Conservation (phyloP, 2,329 filamentous ascomycete species). For the Lomentospora prolificans region DNA sequence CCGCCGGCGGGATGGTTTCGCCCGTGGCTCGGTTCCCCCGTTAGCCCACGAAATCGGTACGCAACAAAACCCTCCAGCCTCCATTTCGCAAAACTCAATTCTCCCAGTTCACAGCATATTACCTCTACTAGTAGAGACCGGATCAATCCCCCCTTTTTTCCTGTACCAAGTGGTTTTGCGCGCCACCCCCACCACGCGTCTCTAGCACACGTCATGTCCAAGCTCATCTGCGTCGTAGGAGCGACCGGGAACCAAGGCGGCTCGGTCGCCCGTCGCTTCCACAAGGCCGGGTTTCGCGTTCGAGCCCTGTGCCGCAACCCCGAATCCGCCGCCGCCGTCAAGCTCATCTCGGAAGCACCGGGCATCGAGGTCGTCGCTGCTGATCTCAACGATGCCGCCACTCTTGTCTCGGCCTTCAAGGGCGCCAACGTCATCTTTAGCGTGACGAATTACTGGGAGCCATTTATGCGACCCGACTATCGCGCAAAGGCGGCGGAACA, state of each 20-base stretch:
- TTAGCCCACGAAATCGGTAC: background rate
- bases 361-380: slow-evolving; percentile 35
- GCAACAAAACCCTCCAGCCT: background rate
- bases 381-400: slow-evolving; percentile 30
- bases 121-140: background rate
- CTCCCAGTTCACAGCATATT: background rate
- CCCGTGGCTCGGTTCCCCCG: too few relatives aligned
- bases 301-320: slow-evolving; percentile 34
- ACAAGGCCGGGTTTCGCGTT: slow-evolving; percentile 18
- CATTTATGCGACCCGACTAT: slow-evolving; percentile 32
- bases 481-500: slow-evolving; percentile 25
- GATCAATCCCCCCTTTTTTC: background rate
- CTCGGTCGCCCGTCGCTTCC: slow-evolving; percentile 34
- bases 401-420: slow-evolving; percentile 29
- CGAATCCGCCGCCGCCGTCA: slow-evolving; percentile 26
- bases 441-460: slow-evolving; percentile 46
- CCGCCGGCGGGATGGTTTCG: too few relatives aligned
- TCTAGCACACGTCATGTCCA: slow-evolving; percentile 8
- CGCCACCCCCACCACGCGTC: too few relatives aligned
- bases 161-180: background rate
- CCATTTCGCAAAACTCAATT: background rate
- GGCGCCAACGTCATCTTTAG: slow-evolving; percentile 43
- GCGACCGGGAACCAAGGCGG: slow-evolving; percentile 39
- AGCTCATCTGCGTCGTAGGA: slow-evolving; percentile 31
- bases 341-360: slow-evolving; percentile 20